Evolutionary conservation across 2,329 filamentous ascomycete species (phyloP).

Genomic region (Trichoderma brevicompactum): DNA sequence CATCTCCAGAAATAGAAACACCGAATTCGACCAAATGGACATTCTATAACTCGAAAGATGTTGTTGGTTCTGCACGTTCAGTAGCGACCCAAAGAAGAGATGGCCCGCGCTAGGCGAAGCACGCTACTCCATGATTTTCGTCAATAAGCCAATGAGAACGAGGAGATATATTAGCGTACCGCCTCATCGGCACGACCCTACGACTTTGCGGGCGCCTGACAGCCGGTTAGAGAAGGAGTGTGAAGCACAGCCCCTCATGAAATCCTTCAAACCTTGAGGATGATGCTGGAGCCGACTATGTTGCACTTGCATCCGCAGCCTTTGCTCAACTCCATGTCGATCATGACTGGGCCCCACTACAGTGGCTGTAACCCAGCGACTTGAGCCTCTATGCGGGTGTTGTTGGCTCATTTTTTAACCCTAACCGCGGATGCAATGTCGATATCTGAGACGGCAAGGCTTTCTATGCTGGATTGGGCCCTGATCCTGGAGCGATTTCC

Average conservation of each 20-base stretch:
- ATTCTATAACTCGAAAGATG: neutral
- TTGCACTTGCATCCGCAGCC: neutral
- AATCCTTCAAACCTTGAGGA: neutral
- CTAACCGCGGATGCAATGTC: no score
- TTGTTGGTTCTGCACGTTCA: neutral
- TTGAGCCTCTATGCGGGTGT: no score
- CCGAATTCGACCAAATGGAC: neutral
- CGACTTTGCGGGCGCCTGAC: neutral
- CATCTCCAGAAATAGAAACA: neutral
- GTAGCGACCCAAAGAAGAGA: neutral
- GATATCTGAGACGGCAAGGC: no score
- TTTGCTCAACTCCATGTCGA: neutral
- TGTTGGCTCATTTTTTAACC: no score
- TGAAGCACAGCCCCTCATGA: neutral
- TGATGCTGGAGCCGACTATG: neutral
- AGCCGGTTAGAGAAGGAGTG: neutral
- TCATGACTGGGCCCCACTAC: neutral
- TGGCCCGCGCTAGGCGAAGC: neutral
- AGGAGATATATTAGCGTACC: neutral
- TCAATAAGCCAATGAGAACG: neutral
- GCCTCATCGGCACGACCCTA: neutral
- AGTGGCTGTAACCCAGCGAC: neutral
- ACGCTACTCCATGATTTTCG: neutral
- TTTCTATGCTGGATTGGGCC: no score
- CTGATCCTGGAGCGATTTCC: no score